phyloP scores from a whole-genome alignment of 164 flowering plant genomes.

The Stephania yunnanensis region DNA sequence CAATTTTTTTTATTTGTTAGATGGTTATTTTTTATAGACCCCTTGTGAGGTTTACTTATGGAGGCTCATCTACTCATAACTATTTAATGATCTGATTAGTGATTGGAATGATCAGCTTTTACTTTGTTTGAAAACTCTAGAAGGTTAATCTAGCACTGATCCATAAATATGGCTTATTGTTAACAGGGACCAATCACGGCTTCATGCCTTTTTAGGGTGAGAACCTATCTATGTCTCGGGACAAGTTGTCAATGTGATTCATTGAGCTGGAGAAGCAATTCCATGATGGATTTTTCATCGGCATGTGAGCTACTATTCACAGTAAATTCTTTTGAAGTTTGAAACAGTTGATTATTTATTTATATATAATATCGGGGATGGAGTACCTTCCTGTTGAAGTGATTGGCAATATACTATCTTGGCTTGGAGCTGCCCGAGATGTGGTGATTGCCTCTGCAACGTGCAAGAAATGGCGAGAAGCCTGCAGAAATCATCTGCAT shows the following conservation, averaged over 20 bases:
- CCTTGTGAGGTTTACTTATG: background rate
- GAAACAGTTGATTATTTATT: background rate
- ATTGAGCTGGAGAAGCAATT: background rate
- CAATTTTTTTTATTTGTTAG: background rate
- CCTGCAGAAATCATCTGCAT: slow-evolving; percentile 68
- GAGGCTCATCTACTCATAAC: background rate
- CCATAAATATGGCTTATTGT: background rate
- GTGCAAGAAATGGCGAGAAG: slow-evolving; percentile 83
- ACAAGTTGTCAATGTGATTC: background rate
- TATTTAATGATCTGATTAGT: background rate
- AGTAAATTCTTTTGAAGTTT: background rate
- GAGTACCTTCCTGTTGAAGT: slow-evolving; percentile 90
- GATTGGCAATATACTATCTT: slow-evolving; percentile 77
- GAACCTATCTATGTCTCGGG: background rate
- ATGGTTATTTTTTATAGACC: background rate
- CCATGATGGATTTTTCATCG: background rate
- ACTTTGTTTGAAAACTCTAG: background rate
- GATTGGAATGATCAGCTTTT: background rate
- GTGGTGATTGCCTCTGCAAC: slow-evolving; percentile 83
- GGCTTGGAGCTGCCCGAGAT: slow-evolving; percentile 82
- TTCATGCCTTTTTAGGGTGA: background rate
- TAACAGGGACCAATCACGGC: background rate
- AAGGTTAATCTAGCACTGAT: background rate
- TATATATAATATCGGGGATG: slow-evolving; percentile 29
- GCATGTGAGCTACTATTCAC: background rate